These are phyloP conservation scores for Mortierella antarctica DNA, from an alignment of 192 early-diverging fungal genomes.

Conservation along the genomic window DNA sequence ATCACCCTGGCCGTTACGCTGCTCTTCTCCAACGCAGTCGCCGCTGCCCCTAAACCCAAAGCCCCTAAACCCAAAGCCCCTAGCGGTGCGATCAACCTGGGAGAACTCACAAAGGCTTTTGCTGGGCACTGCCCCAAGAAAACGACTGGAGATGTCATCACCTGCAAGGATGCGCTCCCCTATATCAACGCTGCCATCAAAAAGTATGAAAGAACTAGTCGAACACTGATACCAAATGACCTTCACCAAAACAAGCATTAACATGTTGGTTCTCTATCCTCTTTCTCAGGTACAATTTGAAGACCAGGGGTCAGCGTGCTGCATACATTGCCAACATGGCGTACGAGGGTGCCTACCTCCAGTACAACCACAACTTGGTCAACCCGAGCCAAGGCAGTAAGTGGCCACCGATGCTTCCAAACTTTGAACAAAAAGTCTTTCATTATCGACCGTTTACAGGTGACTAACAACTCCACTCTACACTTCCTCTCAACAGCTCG, in stretches of 20 bases:
- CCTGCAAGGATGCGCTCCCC: conserved; percentile 51
- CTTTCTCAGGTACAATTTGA: conserved; percentile 21
- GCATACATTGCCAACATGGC: conserved; percentile 52
- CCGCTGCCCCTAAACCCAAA: conserved; percentile 21
- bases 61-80: conserved; percentile 20
- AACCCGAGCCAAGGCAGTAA: conserved; percentile 39
- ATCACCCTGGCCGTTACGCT: conserved; percentile 27
- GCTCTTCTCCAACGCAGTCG: conserved; percentile 4
- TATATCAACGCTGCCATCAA: conserved; percentile 52
- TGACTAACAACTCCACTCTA: neutral
- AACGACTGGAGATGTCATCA: conserved; percentile 33
- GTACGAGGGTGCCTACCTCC: conserved; percentile 40
- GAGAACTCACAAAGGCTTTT: conserved; percentile 42
- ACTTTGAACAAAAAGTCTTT: neutral
- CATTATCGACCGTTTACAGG: neutral
- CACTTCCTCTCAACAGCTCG: conserved; percentile 16
- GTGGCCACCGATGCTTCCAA: neutral
- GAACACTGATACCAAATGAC: neutral
- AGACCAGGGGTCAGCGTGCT: conserved; percentile 42
- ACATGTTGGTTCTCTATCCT: neutral
- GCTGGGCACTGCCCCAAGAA: conserved; percentile 38
- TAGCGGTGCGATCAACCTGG: conserved; percentile 14
- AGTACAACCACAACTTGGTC: conserved; percentile 40
- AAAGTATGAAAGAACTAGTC: conserved; percentile 9
- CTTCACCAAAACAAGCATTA: neutral